phyloP scores from a whole-genome alignment of 192 early-diverging fungal species.

The Helicostylum pulchrum region DNA sequence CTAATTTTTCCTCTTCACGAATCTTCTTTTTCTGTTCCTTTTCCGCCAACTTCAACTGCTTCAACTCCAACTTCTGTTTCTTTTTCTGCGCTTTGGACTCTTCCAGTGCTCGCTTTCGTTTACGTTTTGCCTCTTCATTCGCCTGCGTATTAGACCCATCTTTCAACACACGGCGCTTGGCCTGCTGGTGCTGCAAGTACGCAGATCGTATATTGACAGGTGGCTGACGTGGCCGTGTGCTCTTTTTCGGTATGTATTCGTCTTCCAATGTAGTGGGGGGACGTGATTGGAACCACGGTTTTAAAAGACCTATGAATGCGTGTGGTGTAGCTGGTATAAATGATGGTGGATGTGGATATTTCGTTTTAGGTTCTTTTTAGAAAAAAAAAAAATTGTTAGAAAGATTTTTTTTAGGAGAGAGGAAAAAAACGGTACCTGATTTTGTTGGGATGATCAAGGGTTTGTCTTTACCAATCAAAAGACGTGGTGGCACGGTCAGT shows the following conservation, averaged over 20 bases:
- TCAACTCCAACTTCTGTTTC: constrained; percentile 49
- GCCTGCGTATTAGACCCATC: constrained; percentile 30
- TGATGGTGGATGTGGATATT: constrained; percentile 49
- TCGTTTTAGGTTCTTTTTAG: constrained; percentile 16
- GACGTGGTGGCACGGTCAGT: constrained; percentile 40
- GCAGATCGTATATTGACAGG: constrained; percentile 42
- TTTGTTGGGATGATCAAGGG: not conserved
- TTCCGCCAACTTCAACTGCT: constrained; percentile 43
- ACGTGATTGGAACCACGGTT: constrained; percentile 59
- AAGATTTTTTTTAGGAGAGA: no score
- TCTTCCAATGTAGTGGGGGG: constrained; percentile 35
- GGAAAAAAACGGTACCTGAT: no score
- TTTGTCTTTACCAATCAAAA: constrained; percentile 36
- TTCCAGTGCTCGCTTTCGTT: constrained; percentile 31
- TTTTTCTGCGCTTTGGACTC: constrained; percentile 37
- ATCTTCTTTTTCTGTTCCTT: constrained; percentile 43
- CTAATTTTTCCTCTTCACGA: constrained; percentile 38
- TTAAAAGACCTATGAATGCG: constrained; percentile 74
- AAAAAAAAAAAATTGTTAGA: no score
- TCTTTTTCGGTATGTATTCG: constrained; percentile 39
- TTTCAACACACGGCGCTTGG: constrained; percentile 20
- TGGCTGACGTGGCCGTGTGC: constrained; percentile 48
- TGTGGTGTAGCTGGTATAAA: constrained; percentile 63
- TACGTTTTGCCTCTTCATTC: constrained; percentile 24
- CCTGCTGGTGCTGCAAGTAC: constrained; percentile 28